Evolutionary conservation across 257 asterid species (phyloP), one percentile per base, ranked within the genome.

Genomic region (Gentiana dahurica): DNA sequence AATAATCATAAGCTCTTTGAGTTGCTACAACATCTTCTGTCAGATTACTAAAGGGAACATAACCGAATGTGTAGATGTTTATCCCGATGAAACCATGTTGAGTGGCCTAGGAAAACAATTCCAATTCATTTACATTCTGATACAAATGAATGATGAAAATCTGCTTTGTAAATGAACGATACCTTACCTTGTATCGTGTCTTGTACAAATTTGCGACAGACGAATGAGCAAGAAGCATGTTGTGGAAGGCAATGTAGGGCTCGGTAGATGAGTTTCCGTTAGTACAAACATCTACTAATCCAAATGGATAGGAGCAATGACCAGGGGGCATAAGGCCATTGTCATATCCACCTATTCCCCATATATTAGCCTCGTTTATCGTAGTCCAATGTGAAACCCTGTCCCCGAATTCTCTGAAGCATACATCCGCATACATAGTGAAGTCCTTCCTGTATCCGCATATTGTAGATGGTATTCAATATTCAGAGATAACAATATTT

Each of bases 341-440:
- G 13, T 62, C 66, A 53, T 62, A 62, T 34, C 66, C 66, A 43
- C 66, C 66, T 13, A 62, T 4, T 13, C 24, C 35, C 67, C 64
- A 74, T 43, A 75, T 34, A 35, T 81, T 78, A 11, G 43, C 73
- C 58, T 78, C 85, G 47, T 81, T 81, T n/a, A 81, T 4, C n/a
- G 85, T 78, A 4, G 82, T 81, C 85, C 85, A 78, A 41, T 72
- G 49, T 49, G 48, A 58, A 59, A 81, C 75, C 66, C 88, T 60
- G 61, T 81, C 82, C 3, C 88, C 85, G 11, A 81, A 81, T 68
- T 73, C 85, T 68, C 64, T 81, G 38, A 81, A 81, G 68, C 88
- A 78, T 45, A 62, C 79, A 61, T 78, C 73, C 1, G 82, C 88
- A 59, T 32, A 81, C 37, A 57, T 78, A 24, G 39, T 47, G 33